phyloP scores from a whole-genome alignment of 2,329 filamentous ascomycete species.

The Ceratocystis colombiana region DNA sequence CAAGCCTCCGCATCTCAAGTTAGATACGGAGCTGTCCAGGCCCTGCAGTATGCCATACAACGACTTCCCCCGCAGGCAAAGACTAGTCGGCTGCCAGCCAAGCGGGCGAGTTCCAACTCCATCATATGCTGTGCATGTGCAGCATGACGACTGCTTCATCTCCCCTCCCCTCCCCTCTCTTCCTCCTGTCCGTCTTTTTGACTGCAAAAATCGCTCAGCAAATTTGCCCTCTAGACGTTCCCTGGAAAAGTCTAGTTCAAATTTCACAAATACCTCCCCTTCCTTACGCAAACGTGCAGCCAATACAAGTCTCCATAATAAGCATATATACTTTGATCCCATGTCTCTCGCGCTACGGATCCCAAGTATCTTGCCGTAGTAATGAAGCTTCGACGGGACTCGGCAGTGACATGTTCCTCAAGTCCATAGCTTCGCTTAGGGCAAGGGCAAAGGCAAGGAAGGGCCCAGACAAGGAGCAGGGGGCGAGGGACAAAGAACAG shows the following conservation, averaged over 20 bases:
- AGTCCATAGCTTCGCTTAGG: background rate
- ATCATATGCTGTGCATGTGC: background rate
- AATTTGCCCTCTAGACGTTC: background rate
- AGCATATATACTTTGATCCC: constrained; percentile 14
- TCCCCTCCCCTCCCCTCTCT: background rate
- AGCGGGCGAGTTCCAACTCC: constrained; percentile 4
- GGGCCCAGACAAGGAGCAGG: background rate
- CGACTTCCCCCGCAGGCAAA: background rate
- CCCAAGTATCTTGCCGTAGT: constrained; percentile 15
- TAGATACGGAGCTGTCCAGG: too few relatives aligned
- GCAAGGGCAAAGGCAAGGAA: background rate
- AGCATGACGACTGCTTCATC: constrained; percentile 1
- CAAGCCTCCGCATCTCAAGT: too few relatives aligned
- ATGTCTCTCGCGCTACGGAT: background rate
- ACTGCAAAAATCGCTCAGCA: constrained; percentile 7
- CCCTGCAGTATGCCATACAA: background rate
- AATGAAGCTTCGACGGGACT: constrained; percentile 9
- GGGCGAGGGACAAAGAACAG: background rate
- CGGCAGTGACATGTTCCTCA: constrained; percentile 14
- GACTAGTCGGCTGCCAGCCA: background rate
- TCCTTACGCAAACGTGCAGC: background rate
- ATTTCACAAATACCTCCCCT: background rate
- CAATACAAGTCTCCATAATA: constrained; percentile 10
- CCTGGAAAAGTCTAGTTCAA: constrained; percentile 1
- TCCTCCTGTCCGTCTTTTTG: background rate